Evolutionary conservation across 78 protist species (phyloP).

Genomic region (Guillardia theta): DNA sequence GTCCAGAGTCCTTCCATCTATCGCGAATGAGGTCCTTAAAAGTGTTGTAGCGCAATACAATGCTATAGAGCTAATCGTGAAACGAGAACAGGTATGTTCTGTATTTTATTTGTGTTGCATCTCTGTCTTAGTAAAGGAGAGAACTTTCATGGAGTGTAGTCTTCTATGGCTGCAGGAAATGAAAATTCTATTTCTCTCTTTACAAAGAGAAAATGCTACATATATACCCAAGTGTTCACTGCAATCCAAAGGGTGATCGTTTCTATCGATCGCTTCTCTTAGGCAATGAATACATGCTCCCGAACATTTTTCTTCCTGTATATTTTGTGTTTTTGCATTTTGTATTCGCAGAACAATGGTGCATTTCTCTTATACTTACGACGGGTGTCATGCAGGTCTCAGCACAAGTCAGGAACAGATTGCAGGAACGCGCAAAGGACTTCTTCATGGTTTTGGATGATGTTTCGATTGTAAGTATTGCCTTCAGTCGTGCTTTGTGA

Average conservation of each 20-base stretch:
- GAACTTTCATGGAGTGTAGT: too few species aligned
- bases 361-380: not conserved
- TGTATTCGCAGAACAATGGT: not conserved
- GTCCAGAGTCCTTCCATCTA: constrained; percentile 31
- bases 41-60: constrained; percentile 89
- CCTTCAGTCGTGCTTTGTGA: not conserved
- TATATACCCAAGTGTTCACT: not conserved
- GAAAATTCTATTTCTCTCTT: too few species aligned
- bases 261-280: not conserved
- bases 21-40: constrained; percentile 87
- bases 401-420: constrained; percentile 58
- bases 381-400: constrained; percentile 66
- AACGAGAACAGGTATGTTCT: constrained; percentile 70
- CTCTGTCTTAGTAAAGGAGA: too few species aligned
- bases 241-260: not conserved
- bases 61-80: constrained; percentile 88
- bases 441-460: constrained; percentile 83
- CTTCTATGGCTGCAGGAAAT: too few species aligned
- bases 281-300: not conserved
- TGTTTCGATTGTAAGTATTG: constrained; percentile 72
- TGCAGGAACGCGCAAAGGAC: constrained; percentile 81
- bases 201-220: too few species aligned
- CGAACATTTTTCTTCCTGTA: not conserved
- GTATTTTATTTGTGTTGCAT: not conserved
- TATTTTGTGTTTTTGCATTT: not conserved